A percentile compares a stretch with the other conserved stretches of the same genome.
Conservation (phyloP, 208 protist species). For the Crithidia fasciculata region DNA sequence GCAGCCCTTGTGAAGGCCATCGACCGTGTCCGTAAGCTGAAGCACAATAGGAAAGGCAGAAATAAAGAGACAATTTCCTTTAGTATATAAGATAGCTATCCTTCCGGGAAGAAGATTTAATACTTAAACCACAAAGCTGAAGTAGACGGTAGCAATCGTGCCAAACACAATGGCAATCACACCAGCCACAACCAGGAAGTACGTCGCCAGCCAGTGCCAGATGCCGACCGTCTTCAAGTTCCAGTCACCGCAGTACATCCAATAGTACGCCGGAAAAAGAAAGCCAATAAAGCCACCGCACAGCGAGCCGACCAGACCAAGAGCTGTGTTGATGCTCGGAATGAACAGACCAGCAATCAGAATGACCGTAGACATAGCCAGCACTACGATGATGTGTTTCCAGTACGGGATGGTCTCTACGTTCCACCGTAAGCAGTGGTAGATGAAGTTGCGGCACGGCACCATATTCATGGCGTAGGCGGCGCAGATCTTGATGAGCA, state of each 20-base stretch:
- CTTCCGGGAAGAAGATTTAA: too few relatives aligned
- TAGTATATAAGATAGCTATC: too few relatives aligned
- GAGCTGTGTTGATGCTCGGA: constrained; percentile 71
- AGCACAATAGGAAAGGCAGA: too few relatives aligned
- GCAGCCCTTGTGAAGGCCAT: too few relatives aligned
- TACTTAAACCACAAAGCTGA: constrained; percentile 23
- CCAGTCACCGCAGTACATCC: constrained; percentile 76
- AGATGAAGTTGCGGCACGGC: constrained; percentile 60
- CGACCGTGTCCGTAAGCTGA: too few relatives aligned
- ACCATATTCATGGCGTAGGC: constrained; percentile 72
- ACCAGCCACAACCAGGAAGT: constrained; percentile 52
- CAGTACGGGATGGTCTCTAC: constrained; percentile 69
- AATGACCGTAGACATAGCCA: constrained; percentile 31
- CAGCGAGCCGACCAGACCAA: constrained; percentile 66
- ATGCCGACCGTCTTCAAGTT: constrained; percentile 51
- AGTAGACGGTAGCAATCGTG: constrained; percentile 55
- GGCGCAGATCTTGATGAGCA: constrained; percentile 72
- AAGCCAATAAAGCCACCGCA: constrained; percentile 76
- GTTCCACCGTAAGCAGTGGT: constrained; percentile 58
- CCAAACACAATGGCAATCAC: constrained; percentile 78
- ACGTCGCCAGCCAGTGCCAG: constrained; percentile 48
- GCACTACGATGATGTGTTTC: constrained; percentile 54
- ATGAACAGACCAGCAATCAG: constrained; percentile 70
- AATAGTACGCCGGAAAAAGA: constrained; percentile 74
- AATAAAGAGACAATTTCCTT: too few relatives aligned